Percentiles rank a stretch among this genome's conserved stretches.
phyloP scores from a whole-genome alignment of 257 asterid genomes.

The Penstemon eatonii region DNA sequence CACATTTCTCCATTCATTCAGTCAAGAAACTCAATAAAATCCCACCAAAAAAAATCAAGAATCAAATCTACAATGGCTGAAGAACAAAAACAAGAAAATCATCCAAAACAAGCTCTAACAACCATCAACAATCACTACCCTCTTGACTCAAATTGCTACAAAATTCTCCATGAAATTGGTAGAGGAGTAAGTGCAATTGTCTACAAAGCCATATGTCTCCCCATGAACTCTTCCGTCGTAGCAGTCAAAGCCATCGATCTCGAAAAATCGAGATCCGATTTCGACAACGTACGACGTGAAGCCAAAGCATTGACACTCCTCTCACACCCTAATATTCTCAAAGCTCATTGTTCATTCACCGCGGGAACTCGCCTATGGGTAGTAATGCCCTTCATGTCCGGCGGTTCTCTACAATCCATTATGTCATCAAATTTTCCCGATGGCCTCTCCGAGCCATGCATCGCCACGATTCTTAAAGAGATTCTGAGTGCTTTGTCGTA shows the following conservation, averaged over 20 bases:
- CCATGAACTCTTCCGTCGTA: slow-evolving; percentile 51
- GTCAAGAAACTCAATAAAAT: background rate
- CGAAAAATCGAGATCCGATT: slow-evolving; percentile 55
- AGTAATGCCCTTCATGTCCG: slow-evolving; percentile 90
- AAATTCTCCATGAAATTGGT: slow-evolving; percentile 52
- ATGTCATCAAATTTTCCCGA: slow-evolving; percentile 60
- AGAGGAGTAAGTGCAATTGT: slow-evolving; percentile 72
- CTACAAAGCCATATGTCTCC: slow-evolving; percentile 70
- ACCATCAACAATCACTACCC: slow-evolving; percentile 37
- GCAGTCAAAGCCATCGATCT: slow-evolving; percentile 84
- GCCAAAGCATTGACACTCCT: slow-evolving; percentile 75
- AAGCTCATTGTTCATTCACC: slow-evolving; percentile 77
- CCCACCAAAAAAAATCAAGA: background rate
- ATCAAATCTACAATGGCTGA: slow-evolving; percentile 30
- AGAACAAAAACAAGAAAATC: slow-evolving; percentile 32
- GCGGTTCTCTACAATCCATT: slow-evolving; percentile 78
- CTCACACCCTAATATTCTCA: slow-evolving; percentile 78
- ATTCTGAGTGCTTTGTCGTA: slow-evolving; percentile 54
- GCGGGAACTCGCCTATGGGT: slow-evolving; percentile 74
- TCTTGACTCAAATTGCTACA: slow-evolving; percentile 38
- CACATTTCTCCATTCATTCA: background rate
- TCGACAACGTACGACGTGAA: slow-evolving; percentile 65
- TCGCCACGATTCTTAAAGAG: slow-evolving; percentile 63
- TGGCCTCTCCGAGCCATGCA: slow-evolving; percentile 75
- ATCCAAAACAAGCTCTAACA: slow-evolving; percentile 6